Conservation (phyloP, 169 alveolate species). For the Cystoisospora suis region DNA sequence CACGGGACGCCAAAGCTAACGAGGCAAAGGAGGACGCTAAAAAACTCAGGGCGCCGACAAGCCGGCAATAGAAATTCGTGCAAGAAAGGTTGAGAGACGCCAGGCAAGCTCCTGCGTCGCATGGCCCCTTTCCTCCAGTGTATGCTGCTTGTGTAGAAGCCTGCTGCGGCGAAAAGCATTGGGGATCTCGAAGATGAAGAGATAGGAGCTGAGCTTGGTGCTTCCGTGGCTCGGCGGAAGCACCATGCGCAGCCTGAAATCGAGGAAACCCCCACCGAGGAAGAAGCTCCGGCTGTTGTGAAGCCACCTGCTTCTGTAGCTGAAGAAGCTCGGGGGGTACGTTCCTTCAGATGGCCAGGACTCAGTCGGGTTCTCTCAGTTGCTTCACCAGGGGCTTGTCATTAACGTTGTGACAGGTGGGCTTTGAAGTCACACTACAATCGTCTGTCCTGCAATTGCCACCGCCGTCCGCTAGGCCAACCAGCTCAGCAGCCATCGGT, state of each 20-base stretch:
- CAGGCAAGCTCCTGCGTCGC: background rate
- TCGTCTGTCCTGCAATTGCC: too few relatives aligned
- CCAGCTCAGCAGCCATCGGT: too few relatives aligned
- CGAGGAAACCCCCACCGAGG: too few relatives aligned
- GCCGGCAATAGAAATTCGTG: background rate
- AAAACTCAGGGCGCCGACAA: background rate
- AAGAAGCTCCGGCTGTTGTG: too few relatives aligned
- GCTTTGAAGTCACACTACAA: too few relatives aligned
- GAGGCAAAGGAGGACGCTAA: too few relatives aligned
- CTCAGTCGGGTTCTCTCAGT: too few relatives aligned
- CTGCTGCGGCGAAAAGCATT: background rate
- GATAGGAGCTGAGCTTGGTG: slow-evolving; percentile 9
- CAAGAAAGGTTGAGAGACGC: background rate
- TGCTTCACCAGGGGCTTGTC: background rate
- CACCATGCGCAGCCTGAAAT: background rate
- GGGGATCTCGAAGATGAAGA: slow-evolving; percentile 15
- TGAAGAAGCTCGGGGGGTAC: too few relatives aligned
- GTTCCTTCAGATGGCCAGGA: too few relatives aligned
- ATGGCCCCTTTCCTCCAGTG: background rate
- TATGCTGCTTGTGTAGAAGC: background rate
- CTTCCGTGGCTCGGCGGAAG: background rate
- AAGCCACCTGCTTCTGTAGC: too few relatives aligned
- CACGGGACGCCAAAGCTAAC: too few relatives aligned
- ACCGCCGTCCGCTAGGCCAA: too few relatives aligned
- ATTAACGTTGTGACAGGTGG: slow-evolving; percentile 8